A percentile compares a stretch with the other conserved stretches of the same genome.
phyloP scores from a whole-genome alignment of 805 yeast genomes.

The Metschnikowia vanudenii region DNA sequence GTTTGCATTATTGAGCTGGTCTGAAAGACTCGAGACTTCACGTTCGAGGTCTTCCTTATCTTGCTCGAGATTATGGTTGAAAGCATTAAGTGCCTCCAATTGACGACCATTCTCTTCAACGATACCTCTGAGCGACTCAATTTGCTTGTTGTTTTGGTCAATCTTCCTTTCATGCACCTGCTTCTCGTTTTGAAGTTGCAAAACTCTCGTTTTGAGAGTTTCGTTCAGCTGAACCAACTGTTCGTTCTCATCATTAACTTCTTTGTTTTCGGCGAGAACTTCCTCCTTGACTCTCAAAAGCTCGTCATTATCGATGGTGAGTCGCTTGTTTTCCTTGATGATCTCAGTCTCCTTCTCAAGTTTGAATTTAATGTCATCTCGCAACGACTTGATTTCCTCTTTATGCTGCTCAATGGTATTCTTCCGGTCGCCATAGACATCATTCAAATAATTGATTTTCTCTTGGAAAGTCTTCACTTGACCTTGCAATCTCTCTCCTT shows the following conservation, averaged over 20 bases:
- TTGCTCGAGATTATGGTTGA: slow-evolving; percentile 27
- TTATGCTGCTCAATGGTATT: slow-evolving; percentile 32
- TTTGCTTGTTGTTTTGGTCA: slow-evolving; percentile 44
- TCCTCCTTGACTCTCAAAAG: slow-evolving; percentile 25
- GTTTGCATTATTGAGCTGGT: slow-evolving; percentile 27
- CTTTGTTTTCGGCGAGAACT: slow-evolving; percentile 33
- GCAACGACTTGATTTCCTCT: slow-evolving; percentile 53
- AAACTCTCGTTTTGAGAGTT: slow-evolving; percentile 27
- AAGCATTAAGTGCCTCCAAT: slow-evolving; percentile 49
- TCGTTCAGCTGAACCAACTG: slow-evolving; percentile 32
- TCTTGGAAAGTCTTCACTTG: slow-evolving; percentile 25
- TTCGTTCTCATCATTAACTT: slow-evolving; percentile 43
- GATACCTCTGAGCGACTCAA: slow-evolving; percentile 54
- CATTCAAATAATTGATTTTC: slow-evolving; percentile 24
- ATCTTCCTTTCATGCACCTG: slow-evolving; percentile 38
- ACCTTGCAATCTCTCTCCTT: slow-evolving; percentile 9
- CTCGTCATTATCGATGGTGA: slow-evolving; percentile 60
- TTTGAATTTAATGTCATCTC: slow-evolving; percentile 51
- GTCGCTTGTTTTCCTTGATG: slow-evolving; percentile 60
- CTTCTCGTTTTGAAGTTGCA: slow-evolving; percentile 35
- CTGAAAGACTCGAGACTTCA: slow-evolving; percentile 27
- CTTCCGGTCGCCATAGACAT: slow-evolving; percentile 26
- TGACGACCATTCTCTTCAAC: slow-evolving; percentile 62
- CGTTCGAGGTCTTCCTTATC: slow-evolving; percentile 32
- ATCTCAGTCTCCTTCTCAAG: slow-evolving; percentile 65